A percentile compares a stretch with the other conserved stretches of the same genome.
Conservation (phyloP, 2,329 filamentous ascomycete genomes). For the Fusarium sp. region DNA sequence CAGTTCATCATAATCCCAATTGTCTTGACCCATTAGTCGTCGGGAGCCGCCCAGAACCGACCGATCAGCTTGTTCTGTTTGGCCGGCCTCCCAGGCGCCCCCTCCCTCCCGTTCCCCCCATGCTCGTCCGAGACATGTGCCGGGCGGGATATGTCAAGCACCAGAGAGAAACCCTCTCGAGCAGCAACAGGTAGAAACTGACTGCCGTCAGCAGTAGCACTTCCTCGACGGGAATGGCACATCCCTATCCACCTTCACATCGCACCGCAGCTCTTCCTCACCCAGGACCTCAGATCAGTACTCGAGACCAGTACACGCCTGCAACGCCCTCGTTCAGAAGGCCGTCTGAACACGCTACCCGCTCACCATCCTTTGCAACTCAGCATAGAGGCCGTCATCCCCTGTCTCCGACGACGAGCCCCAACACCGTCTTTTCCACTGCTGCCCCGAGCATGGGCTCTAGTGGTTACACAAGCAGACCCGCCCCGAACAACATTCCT, state of each 20-base stretch:
- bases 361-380: slow-evolving; percentile 64
- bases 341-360: slow-evolving; percentile 60
- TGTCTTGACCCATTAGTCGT: background rate
- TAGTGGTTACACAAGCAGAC: slow-evolving; percentile 51
- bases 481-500: slow-evolving; percentile 58
- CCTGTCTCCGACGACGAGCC: slow-evolving; percentile 65
- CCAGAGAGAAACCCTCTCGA: slow-evolving; percentile 8
- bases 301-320: slow-evolving; percentile 66
- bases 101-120: background rate
- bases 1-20: background rate
- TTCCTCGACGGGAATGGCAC: slow-evolving; percentile 68
- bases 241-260: slow-evolving; percentile 59
- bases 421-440: slow-evolving; percentile 58
- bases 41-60: background rate
- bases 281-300: slow-evolving; percentile 60
- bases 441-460: slow-evolving; percentile 64
- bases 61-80: background rate
- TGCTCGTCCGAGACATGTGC: slow-evolving; percentile 2
- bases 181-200: slow-evolving; percentile 29
- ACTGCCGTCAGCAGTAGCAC: slow-evolving; percentile 56
- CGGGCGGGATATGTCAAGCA: slow-evolving; percentile 18
- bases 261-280: slow-evolving; percentile 64
- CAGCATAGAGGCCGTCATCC: slow-evolving; percentile 61
- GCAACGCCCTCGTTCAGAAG: slow-evolving; percentile 64
- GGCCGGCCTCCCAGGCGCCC: background rate